These are phyloP conservation scores for Nadsonia fulvescens DNA, from an alignment of 805 yeast genomes.

Conservation along the genomic window DNA sequence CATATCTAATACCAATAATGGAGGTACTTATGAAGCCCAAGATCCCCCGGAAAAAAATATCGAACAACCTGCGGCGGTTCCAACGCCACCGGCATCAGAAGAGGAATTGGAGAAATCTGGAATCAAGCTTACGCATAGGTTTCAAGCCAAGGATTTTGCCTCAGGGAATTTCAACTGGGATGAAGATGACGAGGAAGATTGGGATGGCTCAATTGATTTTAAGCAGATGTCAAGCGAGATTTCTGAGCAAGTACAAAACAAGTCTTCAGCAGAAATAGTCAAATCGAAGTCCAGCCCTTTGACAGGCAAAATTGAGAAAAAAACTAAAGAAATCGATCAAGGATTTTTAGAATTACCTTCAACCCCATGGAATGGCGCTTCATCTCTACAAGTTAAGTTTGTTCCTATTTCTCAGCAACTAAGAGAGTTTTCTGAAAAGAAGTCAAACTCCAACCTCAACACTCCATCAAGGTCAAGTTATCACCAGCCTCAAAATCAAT, in stretches of 20 bases:
- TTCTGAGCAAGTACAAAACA: constrained; percentile 4
- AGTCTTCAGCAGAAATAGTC: too few relatives aligned
- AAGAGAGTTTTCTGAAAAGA: constrained; percentile 9
- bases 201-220: constrained; percentile 13
- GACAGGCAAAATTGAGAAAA: constrained; percentile 2
- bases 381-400: constrained; percentile 4
- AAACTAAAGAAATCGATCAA: constrained; percentile 2
- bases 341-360: constrained; percentile 2
- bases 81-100: constrained; percentile 10
- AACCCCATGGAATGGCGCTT: constrained; percentile 3
- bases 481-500: too few relatives aligned
- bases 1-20: background rate
- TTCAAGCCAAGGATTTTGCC: constrained; percentile 10
- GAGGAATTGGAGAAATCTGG: constrained; percentile 20
- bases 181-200: constrained; percentile 23
- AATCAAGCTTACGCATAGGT: constrained; percentile 18
- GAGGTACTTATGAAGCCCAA: constrained; percentile 1
- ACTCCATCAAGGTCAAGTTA: background rate
- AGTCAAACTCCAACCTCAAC: constrained; percentile 5
- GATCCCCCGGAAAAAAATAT: constrained; percentile 3
- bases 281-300: too few relatives aligned
- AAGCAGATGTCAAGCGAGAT: constrained; percentile 3
- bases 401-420: constrained; percentile 13
- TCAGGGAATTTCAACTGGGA: constrained; percentile 20
- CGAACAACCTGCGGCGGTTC: constrained; percentile 6